Conservation (phyloP, 2,329 filamentous ascomycete species). For the Fusarium marasasianum region DNA sequence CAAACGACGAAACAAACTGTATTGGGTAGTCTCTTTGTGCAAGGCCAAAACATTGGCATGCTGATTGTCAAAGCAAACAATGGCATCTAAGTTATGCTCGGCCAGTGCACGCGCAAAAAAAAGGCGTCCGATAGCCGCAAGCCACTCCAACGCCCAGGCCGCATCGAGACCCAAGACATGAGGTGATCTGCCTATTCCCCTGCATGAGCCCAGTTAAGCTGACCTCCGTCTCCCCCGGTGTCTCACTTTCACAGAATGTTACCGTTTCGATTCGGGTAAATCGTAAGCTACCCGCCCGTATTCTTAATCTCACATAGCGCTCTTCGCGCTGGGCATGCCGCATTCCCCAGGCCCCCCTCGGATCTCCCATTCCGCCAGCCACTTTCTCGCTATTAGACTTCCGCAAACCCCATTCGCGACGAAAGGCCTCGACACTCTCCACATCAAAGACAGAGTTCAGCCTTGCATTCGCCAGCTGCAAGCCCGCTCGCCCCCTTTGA, state of each 20-base stretch:
- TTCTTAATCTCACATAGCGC: neutral
- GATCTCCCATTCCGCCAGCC: neutral
- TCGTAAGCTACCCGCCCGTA: neutral
- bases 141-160: conserved; percentile 16
- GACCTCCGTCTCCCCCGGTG: neutral
- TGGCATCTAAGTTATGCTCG: neutral
- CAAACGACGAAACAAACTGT: neutral
- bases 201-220: neutral
- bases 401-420: neutral
- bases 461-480: conserved; percentile 25
- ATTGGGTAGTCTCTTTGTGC: neutral
- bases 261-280: neutral
- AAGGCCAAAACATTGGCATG: neutral
- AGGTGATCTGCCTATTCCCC: neutral
- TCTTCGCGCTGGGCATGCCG: neutral
- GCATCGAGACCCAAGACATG: conserved; percentile 23
- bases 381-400: neutral
- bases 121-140: conserved; percentile 21
- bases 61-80: neutral
- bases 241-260: neutral
- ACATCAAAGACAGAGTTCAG: conserved; percentile 25
- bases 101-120: neutral
- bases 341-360: neutral
- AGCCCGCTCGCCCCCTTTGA: neutral
- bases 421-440: conserved; percentile 3